These are phyloP conservation scores for Mycena crocata DNA, from an alignment of 768 basidiomycete genomes.

Conservation along the genomic window DNA sequence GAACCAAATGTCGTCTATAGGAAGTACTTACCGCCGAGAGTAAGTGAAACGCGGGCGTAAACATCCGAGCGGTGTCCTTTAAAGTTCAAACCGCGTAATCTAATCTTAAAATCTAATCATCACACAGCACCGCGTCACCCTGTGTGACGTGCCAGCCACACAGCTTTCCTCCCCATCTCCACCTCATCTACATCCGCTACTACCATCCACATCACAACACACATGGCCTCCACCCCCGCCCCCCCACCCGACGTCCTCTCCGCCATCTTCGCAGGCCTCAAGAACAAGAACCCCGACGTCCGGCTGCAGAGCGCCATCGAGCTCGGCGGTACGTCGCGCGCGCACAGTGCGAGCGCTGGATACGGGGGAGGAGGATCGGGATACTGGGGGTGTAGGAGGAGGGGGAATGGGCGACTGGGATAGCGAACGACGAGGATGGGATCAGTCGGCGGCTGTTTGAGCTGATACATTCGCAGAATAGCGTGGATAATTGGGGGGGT, in stretches of 20 bases:
- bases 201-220: not conserved
- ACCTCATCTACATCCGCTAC: not conserved
- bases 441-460: conserved; percentile 69
- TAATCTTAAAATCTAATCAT: too few relatives aligned
- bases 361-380: conserved; percentile 21
- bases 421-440: conserved; percentile 65
- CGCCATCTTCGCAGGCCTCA: conserved; percentile 59
- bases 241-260: conserved; percentile 54
- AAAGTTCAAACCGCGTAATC: too few relatives aligned
- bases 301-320: conserved; percentile 66
- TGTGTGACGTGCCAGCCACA: too few relatives aligned
- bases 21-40: not conserved
- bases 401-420: conserved; percentile 65
- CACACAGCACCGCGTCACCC: too few relatives aligned
- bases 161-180: not conserved
- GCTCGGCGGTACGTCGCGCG: conserved; percentile 62
- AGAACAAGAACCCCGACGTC: conserved; percentile 59
- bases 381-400: conserved; percentile 52
- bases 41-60: too few relatives aligned
- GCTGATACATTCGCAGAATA: conserved; percentile 69
- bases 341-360: not conserved
- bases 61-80: too few relatives aligned
- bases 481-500: conserved; percentile 73
- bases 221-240: not conserved
- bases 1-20: too few relatives aligned